phyloP scores from a whole-genome alignment of 306 rosid species.

The Prunus fruticosa region DNA sequence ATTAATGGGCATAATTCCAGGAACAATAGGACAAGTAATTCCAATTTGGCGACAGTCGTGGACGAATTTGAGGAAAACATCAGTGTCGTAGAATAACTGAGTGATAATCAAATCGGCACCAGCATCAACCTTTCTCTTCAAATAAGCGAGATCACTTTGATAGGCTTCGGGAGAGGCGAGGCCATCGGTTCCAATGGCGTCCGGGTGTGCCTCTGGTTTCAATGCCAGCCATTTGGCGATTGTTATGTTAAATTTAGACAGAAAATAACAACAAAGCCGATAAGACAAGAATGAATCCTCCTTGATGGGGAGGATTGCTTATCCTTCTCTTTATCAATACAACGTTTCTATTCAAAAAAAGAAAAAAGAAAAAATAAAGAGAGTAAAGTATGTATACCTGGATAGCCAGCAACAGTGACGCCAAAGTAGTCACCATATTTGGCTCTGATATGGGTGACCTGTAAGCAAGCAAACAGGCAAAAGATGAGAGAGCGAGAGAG shows the following conservation, averaged over 20 bases:
- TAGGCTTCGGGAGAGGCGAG: conserved; percentile 73
- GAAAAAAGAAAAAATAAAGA: neutral
- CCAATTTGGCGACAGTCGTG: conserved; percentile 98
- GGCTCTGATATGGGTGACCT: conserved; percentile 83
- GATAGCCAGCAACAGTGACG: conserved; percentile 95
- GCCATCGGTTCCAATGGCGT: conserved; percentile 67
- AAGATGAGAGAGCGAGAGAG: too few relatives aligned
- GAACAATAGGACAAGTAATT: conserved; percentile 90
- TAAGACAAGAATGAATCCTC: neutral
- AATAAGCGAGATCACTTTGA: conserved; percentile 73
- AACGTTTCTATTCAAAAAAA: neutral
- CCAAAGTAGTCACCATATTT: conserved; percentile 90
- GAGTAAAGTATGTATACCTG: conserved; percentile 49
- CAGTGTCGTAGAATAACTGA: conserved; percentile 88
- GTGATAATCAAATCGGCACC: conserved; percentile 96
- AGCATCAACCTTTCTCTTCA: conserved; percentile 90
- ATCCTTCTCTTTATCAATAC: too few relatives aligned
- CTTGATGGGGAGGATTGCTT: too few relatives aligned
- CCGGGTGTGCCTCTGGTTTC: conserved; percentile 82
- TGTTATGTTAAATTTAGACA: neutral
- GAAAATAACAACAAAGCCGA: neutral
- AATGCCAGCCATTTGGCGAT: neutral
- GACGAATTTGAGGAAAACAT: conserved; percentile 86
- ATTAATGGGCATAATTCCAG: conserved; percentile 97
- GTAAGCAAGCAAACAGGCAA: conserved; percentile 2